These are phyloP conservation scores for Kwoniella botswanensis DNA, from an alignment of 768 basidiomycete genomes.

Conservation along the genomic window DNA sequence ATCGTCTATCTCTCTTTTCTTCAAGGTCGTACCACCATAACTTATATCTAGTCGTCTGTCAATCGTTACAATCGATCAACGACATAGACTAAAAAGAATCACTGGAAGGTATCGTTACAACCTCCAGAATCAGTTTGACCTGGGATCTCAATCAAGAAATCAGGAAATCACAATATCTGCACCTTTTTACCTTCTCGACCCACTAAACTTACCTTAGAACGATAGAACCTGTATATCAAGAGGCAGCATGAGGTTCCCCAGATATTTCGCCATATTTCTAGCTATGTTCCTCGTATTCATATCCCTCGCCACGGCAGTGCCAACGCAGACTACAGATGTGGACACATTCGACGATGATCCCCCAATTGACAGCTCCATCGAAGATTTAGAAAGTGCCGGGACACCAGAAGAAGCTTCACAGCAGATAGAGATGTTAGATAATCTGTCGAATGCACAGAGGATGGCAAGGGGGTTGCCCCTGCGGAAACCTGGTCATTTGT, in stretches of 20 bases:
- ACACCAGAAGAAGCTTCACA: not conserved
- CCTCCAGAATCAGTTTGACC: too few relatives aligned
- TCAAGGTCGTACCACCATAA: too few relatives aligned
- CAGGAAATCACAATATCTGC: too few relatives aligned
- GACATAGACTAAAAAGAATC: too few relatives aligned
- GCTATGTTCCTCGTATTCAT: not conserved
- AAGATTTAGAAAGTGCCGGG: not conserved
- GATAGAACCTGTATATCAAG: not conserved
- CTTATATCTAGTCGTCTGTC: too few relatives aligned
- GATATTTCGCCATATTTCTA: conserved; percentile 8
- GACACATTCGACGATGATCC: not conserved
- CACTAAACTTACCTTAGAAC: not conserved
- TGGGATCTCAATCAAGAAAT: too few relatives aligned
- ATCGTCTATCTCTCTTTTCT: too few relatives aligned
- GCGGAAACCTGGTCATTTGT: conserved; percentile 24
- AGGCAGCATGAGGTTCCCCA: not conserved
- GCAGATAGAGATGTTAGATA: conserved; percentile 16
- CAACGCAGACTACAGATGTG: not conserved
- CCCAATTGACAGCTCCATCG: not conserved
- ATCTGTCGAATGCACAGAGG: conserved; percentile 20
- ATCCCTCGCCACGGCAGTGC: not conserved
- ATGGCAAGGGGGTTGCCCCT: conserved; percentile 18
- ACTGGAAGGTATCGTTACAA: too few relatives aligned
- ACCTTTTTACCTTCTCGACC: too few relatives aligned
- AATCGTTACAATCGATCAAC: too few relatives aligned